Evolutionary conservation across 345 rosid genomes (phyloP).

Genomic region (Conringia planisiliqua): DNA sequence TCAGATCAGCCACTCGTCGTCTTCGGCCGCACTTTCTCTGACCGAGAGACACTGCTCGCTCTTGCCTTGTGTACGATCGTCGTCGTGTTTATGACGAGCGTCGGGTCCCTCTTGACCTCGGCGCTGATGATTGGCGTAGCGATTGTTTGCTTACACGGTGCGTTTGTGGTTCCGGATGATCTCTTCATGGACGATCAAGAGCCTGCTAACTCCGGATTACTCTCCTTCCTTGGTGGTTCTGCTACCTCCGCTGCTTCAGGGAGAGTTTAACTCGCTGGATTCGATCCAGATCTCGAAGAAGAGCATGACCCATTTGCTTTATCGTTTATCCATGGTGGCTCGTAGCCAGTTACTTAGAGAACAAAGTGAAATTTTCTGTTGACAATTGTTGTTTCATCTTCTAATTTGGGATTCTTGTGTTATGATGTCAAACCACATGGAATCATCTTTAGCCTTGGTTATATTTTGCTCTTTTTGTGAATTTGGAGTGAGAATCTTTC

Average conservation of each 20-base stretch:
- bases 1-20: conserved; percentile 71
- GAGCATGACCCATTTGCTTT: background rate
- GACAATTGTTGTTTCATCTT: too few species aligned
- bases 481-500: background rate
- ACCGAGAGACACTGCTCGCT: conserved; percentile 62
- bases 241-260: conserved; percentile 56
- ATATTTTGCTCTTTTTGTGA: background rate
- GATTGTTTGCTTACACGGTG: conserved; percentile 72
- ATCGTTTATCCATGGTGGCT: background rate
- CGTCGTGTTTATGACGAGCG: conserved; percentile 75
- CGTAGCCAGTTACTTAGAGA: too few species aligned
- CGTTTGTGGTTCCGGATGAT: conserved; percentile 86
- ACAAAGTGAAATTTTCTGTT: too few species aligned
- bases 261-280: conserved; percentile 44
- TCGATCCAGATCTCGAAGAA: background rate
- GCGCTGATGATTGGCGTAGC: conserved; percentile 66
- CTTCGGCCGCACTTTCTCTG: conserved; percentile 70
- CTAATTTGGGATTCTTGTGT: too few species aligned
- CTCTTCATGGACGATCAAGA: conserved; percentile 78
- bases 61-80: conserved; percentile 53
- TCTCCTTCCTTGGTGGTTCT: conserved; percentile 69
- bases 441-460: background rate
- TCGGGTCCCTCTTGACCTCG: conserved; percentile 68
- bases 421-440: background rate
- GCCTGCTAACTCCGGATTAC: conserved; percentile 54